Percentiles rank a stretch among this genome's conserved stretches.
These are phyloP conservation scores for Schizosaccharomyces osmophilus DNA, from an alignment of 805 yeast genomes.

Conservation along the genomic window DNA sequence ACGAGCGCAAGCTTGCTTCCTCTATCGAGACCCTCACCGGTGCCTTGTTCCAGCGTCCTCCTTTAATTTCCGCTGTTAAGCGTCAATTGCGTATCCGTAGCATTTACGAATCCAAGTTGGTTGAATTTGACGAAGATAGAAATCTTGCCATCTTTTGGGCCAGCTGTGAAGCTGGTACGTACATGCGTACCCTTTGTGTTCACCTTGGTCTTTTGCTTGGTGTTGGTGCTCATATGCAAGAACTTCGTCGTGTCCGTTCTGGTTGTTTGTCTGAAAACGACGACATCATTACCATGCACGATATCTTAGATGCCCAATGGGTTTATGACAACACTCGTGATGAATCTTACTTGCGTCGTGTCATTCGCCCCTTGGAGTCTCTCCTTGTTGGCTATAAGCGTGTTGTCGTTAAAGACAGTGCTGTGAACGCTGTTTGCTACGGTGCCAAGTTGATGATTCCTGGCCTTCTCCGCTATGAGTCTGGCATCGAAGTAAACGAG, in stretches of 20 bases:
- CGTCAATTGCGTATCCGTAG: conserved; percentile 96
- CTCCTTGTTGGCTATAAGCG: conserved; percentile 87
- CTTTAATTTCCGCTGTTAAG: conserved; percentile 94
- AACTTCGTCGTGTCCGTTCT: conserved; percentile 93
- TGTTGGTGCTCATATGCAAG: conserved; percentile 99
- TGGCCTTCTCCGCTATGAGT: conserved; percentile 90
- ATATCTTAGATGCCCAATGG: conserved; percentile 95
- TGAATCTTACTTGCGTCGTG: conserved; percentile 80
- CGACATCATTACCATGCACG: conserved; percentile 84
- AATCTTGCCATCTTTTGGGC: conserved; percentile 98
- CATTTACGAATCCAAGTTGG: conserved; percentile 80
- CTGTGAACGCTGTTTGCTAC: conserved; percentile 93
- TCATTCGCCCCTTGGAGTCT: conserved; percentile 85
- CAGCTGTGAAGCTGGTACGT: conserved; percentile 98
- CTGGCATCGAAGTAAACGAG: conserved; percentile 87
- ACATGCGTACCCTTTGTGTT: conserved; percentile 97
- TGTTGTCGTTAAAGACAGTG: conserved; percentile 80
- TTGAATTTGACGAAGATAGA: conserved; percentile 92
- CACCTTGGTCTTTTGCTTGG: conserved; percentile 95
- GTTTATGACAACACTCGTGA: conserved; percentile 90
- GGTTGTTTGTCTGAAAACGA: conserved; percentile 86
- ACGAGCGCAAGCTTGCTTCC: conserved; percentile 70
- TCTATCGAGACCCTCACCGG: conserved; percentile 87
- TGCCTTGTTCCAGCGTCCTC: conserved; percentile 97
- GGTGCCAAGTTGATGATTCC: conserved; percentile 99